Evolutionary conservation across 2,329 filamentous ascomycete species (phyloP).

Genomic region (Fusarium odoratissimum): DNA sequence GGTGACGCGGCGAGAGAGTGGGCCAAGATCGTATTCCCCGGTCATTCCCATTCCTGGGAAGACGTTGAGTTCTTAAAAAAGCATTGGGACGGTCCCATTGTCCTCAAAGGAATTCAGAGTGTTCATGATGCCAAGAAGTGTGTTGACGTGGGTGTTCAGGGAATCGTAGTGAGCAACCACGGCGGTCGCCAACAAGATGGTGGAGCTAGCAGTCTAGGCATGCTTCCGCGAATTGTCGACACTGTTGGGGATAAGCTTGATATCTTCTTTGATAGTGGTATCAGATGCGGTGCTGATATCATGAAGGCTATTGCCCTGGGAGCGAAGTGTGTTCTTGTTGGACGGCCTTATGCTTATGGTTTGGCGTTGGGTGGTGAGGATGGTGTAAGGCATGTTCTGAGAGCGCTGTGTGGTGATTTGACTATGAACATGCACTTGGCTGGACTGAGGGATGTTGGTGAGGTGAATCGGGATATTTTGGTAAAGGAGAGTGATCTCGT

Average conservation of each 20-base stretch:
- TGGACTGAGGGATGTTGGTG: slow-evolving; percentile 14
- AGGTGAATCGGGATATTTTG: slow-evolving; percentile 13
- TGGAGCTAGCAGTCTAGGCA: slow-evolving; percentile 25
- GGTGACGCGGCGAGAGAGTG: slow-evolving; percentile 24
- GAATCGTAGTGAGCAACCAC: slow-evolving; percentile 32
- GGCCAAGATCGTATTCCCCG: slow-evolving; percentile 33
- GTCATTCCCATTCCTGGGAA: slow-evolving; percentile 28
- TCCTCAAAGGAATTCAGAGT: slow-evolving; percentile 30
- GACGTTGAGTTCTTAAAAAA: slow-evolving; percentile 27
- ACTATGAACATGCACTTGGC: slow-evolving; percentile 36
- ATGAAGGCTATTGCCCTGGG: slow-evolving; percentile 15
- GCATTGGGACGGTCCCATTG: slow-evolving; percentile 25
- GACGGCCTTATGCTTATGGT: slow-evolving; percentile 8
- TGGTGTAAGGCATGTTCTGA: slow-evolving; percentile 19
- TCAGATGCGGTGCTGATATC: slow-evolving; percentile 19
- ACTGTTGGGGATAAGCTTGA: slow-evolving; percentile 9
- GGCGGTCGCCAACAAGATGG: slow-evolving; percentile 28
- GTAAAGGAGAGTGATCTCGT: slow-evolving; percentile 4
- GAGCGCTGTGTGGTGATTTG: slow-evolving; percentile 21
- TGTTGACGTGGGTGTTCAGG: slow-evolving; percentile 18
- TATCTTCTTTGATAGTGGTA: slow-evolving; percentile 14
- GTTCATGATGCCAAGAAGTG: slow-evolving; percentile 24
- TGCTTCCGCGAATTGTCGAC: slow-evolving; percentile 19
- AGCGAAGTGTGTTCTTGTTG: slow-evolving; percentile 14
- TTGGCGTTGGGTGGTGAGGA: slow-evolving; percentile 7